A percentile compares a stretch with the other conserved stretches of the same genome.
Evolutionary conservation across 306 rosid species (phyloP).

Genomic region (Castanea sativa): DNA sequence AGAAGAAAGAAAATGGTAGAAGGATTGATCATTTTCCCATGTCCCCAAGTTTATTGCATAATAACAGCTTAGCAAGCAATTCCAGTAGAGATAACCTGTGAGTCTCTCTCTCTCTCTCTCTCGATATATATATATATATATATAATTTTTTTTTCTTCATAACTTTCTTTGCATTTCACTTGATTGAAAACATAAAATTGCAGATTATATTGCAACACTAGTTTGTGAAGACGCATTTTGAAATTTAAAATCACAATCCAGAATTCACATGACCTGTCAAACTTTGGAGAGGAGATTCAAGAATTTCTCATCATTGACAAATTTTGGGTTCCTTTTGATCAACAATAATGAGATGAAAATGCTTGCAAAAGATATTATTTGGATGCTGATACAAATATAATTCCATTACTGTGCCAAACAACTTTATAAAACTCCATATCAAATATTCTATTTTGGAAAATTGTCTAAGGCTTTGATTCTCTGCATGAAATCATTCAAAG

Average conservation of each 20-base stretch:
- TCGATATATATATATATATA: no score
- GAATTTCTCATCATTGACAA: not conserved
- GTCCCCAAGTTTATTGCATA: conserved; percentile 94
- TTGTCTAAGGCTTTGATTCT: not conserved
- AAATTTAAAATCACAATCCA: not conserved
- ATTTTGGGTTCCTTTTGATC: not conserved
- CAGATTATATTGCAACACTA: not conserved
- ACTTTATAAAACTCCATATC: not conserved
- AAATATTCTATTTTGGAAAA: not conserved
- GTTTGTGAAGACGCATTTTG: not conserved
- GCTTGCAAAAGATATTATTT: conserved; percentile 1
- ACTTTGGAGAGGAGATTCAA: not conserved
- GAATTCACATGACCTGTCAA: not conserved
- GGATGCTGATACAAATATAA: not conserved
- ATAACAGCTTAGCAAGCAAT: conserved; percentile 51
- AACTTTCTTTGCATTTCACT: not conserved
- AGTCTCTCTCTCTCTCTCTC: conserved; percentile 37
- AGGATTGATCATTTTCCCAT: conserved; percentile 57
- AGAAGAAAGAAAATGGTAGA: conserved; percentile 62
- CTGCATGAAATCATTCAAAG: no score
- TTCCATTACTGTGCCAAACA: not conserved
- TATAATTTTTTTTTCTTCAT: not conserved
- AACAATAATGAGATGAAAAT: conserved; percentile 1
- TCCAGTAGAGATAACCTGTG: conserved; percentile 76
- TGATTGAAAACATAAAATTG: not conserved